Evolutionary conservation across 192 early-diverging fungal genomes (phyloP).

Genomic region (Podila minutissima): DNA sequence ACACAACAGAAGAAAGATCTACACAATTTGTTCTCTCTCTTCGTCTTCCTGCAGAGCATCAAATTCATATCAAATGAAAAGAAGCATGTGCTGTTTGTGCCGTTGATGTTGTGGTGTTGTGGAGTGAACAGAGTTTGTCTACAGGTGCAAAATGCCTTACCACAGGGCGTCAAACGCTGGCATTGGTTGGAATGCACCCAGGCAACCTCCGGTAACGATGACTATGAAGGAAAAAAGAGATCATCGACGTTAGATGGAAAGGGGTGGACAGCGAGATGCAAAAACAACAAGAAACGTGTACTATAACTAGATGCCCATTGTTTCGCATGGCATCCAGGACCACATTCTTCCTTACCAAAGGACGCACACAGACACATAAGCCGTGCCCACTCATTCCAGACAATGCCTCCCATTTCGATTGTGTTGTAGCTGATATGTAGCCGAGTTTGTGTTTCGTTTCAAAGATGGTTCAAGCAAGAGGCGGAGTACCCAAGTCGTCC

Average conservation of each 20-base stretch:
- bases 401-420: conserved; percentile 33
- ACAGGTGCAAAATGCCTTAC: conserved; percentile 10
- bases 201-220: conserved; percentile 35
- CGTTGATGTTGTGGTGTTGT: too few species aligned
- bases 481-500: too few species aligned
- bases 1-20: too few species aligned
- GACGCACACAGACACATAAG: conserved; percentile 32
- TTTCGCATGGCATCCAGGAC: neutral
- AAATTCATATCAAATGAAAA: too few species aligned
- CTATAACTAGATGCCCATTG: neutral
- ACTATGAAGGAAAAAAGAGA: conserved; percentile 16
- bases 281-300: neutral
- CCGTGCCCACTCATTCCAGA: conserved; percentile 50
- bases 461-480: too few species aligned
- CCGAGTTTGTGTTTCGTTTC: too few species aligned
- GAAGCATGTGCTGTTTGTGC: too few species aligned
- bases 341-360: conserved; percentile 15
- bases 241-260: neutral
- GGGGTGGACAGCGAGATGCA: neutral
- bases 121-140: neutral
- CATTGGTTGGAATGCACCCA: conserved; percentile 32
- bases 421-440: neutral
- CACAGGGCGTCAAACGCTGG: conserved; percentile 40
- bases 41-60: too few species aligned
- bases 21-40: too few species aligned